Evolutionary conservation across 75 land plant genomes (phyloP).

Genomic region (Cunninghamia lanceolata): DNA sequence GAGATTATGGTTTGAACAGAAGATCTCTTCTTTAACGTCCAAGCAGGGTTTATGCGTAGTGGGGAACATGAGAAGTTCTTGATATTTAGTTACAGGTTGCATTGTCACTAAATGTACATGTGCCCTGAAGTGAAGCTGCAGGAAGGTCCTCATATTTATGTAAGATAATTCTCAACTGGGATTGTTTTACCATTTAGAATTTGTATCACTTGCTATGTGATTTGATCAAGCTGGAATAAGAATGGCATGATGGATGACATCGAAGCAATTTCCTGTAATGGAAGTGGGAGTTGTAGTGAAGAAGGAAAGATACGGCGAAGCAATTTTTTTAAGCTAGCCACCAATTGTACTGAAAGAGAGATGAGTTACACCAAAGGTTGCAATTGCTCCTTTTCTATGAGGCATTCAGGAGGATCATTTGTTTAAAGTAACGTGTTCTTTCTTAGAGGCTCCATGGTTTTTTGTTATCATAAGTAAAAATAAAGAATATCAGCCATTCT

Average conservation of each 20-base stretch:
- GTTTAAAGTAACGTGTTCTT: neutral
- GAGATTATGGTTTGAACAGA: neutral
- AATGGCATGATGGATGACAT: neutral
- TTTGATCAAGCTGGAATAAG: neutral
- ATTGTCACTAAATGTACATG: neutral
- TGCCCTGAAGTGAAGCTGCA: conserved; percentile 8
- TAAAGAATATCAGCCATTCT: conserved; percentile 6
- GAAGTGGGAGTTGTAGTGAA: conserved; percentile 1
- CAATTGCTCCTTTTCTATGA: neutral
- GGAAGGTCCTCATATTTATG: neutral
- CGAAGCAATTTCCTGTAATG: neutral
- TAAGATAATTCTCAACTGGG: conserved; percentile 1
- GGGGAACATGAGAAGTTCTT: neutral
- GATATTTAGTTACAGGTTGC: conserved; percentile 3
- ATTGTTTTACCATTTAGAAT: neutral
- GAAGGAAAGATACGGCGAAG: conserved; percentile 1
- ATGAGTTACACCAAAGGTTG: neutral
- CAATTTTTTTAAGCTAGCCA: conserved; percentile 12
- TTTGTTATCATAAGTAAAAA: neutral
- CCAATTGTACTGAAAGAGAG: neutral
- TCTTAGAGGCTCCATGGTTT: neutral
- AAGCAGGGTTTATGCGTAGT: neutral
- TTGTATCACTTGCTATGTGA: conserved; percentile 7
- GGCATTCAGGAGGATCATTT: neutral
- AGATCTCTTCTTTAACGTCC: neutral